These are phyloP conservation scores for Asparagopsis taxiformis DNA, from an alignment of 31 red algal species.

Conservation along the genomic window DNA sequence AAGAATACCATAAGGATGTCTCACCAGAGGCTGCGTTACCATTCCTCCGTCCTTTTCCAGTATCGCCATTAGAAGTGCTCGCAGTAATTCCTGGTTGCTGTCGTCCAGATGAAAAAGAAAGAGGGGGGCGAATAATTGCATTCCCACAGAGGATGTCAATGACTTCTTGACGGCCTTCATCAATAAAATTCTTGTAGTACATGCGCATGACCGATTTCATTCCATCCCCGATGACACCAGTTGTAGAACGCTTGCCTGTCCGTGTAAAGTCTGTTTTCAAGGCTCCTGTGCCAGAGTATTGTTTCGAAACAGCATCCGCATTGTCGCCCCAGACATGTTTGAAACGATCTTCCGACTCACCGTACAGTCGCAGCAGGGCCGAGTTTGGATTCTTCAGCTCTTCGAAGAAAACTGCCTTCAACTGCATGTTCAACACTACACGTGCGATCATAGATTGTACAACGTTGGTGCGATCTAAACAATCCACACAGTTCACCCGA, in stretches of 20 bases:
- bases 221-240: slow-evolving; percentile 87
- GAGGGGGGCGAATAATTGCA: slow-evolving; percentile 35
- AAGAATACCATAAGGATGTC: slow-evolving; percentile 57
- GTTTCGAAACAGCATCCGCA: slow-evolving; percentile 90
- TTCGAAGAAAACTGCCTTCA: slow-evolving; percentile 31
- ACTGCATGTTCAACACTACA: slow-evolving; percentile 55
- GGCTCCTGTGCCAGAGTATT: slow-evolving; percentile 95
- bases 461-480: slow-evolving; percentile 92
- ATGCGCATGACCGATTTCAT: slow-evolving; percentile 97
- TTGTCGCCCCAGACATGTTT: slow-evolving; percentile 95
- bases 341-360: slow-evolving; percentile 77
- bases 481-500: slow-evolving; percentile 97
- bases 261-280: slow-evolving; percentile 95
- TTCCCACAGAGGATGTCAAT: slow-evolving; percentile 86
- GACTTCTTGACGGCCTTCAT: slow-evolving; percentile 95
- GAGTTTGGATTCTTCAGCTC: slow-evolving; percentile 9
- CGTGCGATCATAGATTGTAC: slow-evolving; percentile 82
- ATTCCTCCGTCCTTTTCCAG: neutral
- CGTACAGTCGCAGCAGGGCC: slow-evolving; percentile 18
- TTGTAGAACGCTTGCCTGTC: slow-evolving; percentile 93
- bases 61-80: slow-evolving; percentile 8
- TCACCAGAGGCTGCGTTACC: neutral
- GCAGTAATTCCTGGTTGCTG: neutral
- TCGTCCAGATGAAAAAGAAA: slow-evolving; percentile 3
- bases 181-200: slow-evolving; percentile 99